These are phyloP conservation scores for Apiosordaria backusii DNA, from an alignment of 495 filamentous ascomycete species.

Conservation along the genomic window DNA sequence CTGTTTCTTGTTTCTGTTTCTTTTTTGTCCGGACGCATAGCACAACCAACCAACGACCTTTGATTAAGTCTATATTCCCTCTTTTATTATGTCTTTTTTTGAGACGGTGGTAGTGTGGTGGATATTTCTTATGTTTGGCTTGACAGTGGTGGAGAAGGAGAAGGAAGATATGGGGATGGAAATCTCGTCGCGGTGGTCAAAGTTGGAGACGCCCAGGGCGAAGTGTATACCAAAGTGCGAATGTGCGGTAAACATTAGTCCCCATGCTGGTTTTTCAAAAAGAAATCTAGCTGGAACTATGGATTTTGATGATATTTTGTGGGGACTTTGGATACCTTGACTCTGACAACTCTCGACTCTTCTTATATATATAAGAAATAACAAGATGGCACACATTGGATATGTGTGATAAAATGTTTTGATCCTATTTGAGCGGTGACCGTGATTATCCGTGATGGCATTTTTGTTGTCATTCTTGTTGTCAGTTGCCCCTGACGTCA, in stretches of 20 bases:
- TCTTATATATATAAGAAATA: neutral
- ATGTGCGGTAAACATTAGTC: neutral
- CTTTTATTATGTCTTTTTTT: neutral
- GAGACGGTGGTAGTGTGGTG: neutral
- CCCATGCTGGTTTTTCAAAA: neutral
- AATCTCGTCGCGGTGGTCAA: neutral
- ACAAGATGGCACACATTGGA: neutral
- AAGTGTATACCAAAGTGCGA: neutral
- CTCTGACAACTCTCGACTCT: neutral
- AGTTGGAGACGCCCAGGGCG: neutral
- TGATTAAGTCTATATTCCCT: constrained; percentile 2
- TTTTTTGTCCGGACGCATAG: neutral
- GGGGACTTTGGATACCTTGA: neutral
- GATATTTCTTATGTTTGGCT: neutral
- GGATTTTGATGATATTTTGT: neutral
- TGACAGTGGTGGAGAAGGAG: neutral
- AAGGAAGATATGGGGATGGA: neutral
- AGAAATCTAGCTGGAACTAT: neutral
- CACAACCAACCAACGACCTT: neutral
- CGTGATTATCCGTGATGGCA: too few species aligned
- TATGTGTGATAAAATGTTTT: neutral
- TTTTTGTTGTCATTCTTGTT: too few species aligned
- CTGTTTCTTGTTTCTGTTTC: neutral
- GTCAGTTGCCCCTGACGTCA: too few species aligned
- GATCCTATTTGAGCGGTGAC: too few species aligned